phyloP scores from a whole-genome alignment of 176 grass and related monocot species.

The Oryza officinalis region DNA sequence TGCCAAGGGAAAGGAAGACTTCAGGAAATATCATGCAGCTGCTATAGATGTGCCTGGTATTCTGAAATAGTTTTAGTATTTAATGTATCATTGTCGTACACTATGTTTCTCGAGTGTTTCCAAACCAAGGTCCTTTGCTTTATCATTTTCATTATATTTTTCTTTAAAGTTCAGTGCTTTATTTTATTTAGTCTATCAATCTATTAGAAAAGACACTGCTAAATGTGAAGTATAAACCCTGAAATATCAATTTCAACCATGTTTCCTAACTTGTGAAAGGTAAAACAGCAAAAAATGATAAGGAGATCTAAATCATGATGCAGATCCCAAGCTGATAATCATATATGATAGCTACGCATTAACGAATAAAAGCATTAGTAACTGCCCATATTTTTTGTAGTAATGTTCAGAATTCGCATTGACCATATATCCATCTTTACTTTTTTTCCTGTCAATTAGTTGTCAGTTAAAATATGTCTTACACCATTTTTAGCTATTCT shows the following conservation, averaged over 20 bases:
- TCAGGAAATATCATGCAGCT: slow-evolving; percentile 75
- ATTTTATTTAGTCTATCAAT: background rate
- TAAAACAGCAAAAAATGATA: background rate
- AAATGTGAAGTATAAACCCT: background rate
- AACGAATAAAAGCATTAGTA: background rate
- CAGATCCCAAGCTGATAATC: background rate
- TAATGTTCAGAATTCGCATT: background rate
- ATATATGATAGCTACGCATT: background rate
- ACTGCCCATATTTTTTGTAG: background rate
- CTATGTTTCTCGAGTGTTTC: background rate
- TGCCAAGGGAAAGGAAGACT: slow-evolving; percentile 84
- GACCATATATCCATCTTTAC: background rate
- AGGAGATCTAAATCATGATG: background rate
- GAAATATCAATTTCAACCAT: background rate
- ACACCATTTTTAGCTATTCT: slow-evolving; percentile 1
- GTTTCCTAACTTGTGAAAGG: background rate
- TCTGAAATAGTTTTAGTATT: background rate
- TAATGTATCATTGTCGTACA: background rate
- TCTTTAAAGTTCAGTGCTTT: background rate
- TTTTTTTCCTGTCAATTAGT: background rate
- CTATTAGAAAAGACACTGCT: background rate
- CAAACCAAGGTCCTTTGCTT: background rate
- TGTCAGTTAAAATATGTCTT: background rate
- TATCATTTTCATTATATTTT: background rate
- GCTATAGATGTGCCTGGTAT: slow-evolving; percentile 96